Percentiles rank a stretch among this genome's conserved stretches.
Evolutionary conservation across 176 grass and related monocot genomes (phyloP).

Genomic region (Rhynchospora breviuscula): DNA sequence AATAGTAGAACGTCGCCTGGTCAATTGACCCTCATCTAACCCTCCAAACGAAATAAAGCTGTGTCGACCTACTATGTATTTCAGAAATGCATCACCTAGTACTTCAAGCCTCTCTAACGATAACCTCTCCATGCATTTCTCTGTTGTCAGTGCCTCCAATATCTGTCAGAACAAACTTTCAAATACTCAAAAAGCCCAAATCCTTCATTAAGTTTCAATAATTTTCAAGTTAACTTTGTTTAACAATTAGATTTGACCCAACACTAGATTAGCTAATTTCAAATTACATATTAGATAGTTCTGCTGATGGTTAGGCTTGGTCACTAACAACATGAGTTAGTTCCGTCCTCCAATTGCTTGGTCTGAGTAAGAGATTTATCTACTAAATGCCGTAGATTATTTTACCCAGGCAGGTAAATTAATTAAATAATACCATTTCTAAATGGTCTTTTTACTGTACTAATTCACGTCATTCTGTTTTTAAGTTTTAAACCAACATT

Average conservation of each 20-base stretch:
- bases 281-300: background rate
- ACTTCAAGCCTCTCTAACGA: constrained; percentile 95
- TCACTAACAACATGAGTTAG: background rate
- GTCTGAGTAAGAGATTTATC: background rate
- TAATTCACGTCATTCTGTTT: background rate
- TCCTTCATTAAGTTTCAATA: background rate
- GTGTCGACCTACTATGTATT: constrained; percentile 77
- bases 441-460: background rate
- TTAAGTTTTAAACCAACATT: background rate
- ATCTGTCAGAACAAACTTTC: constrained; percentile 48
- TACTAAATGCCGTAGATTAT: background rate
- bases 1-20: constrained; percentile 59
- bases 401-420: background rate
- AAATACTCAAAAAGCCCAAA: constrained; percentile 12
- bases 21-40: constrained; percentile 89
- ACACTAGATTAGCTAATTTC: background rate
- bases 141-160: constrained; percentile 91
- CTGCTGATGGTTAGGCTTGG: background rate
- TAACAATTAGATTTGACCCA: background rate
- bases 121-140: constrained; percentile 85
- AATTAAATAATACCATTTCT: background rate
- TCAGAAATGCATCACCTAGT: constrained; percentile 93
- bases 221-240: background rate
- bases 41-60: constrained; percentile 67
- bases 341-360: background rate